Percentiles rank a stretch among this genome's conserved stretches.
phyloP scores from a whole-genome alignment of 1,139 yeast species.

The Yamadazyma jaroonii region DNA sequence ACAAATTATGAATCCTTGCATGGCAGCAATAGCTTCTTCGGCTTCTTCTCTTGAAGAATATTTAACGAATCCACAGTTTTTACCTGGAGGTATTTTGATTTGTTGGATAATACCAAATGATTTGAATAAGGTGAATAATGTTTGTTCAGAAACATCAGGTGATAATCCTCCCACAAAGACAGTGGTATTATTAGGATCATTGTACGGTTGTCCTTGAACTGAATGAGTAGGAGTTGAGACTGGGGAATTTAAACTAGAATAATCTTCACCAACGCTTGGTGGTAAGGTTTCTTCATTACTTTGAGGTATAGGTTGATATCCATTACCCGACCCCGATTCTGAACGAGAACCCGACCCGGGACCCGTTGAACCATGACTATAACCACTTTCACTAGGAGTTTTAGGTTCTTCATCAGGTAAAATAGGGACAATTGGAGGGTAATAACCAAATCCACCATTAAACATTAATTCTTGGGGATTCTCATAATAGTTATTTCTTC shows the following conservation, averaged over 20 bases:
- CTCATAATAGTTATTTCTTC: constrained; percentile 5
- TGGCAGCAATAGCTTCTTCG: constrained; percentile 82
- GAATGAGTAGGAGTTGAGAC: constrained; percentile 4
- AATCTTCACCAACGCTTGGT: constrained; percentile 2
- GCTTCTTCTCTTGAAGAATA: constrained; percentile 78
- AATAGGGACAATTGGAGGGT: constrained; percentile 4
- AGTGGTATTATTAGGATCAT: constrained; percentile 84
- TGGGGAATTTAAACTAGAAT: constrained; percentile 4
- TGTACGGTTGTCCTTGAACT: constrained; percentile 32
- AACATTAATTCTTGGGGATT: constrained; percentile 2
- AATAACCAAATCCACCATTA: constrained; percentile 3
- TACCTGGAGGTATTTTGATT: constrained; percentile 87
- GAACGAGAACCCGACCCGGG: constrained; percentile 1
- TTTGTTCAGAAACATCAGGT: constrained; percentile 71
- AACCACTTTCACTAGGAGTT: constrained; percentile 8
- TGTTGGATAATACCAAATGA: constrained; percentile 84
- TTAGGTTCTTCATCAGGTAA: constrained; percentile 2
- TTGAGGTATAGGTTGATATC: constrained; percentile 1
- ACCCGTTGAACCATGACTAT: constrained; percentile 5
- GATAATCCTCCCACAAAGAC: constrained; percentile 94
- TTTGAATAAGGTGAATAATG: constrained; percentile 68
- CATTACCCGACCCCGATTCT: constrained; percentile 5
- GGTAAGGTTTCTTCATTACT: neutral
- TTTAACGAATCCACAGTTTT: constrained; percentile 92
- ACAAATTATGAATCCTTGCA: constrained; percentile 91